These are phyloP conservation scores for Coniferiporia sulphurascens DNA, from an alignment of 1,284 basidiomycete species.

Conservation along the genomic window DNA sequence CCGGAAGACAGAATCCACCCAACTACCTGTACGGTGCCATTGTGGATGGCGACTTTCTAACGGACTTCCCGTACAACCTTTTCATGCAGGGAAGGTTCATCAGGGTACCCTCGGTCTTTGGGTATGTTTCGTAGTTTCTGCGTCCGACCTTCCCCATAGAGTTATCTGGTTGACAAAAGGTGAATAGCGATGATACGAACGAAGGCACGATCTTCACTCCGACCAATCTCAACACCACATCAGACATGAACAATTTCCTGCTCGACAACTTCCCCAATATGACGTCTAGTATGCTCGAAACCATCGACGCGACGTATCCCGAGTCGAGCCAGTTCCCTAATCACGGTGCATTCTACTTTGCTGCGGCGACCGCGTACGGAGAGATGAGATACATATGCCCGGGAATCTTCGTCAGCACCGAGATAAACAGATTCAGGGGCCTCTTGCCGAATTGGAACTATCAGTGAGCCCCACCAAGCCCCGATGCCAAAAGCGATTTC, in stretches of 20 bases:
- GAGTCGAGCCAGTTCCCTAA: conserved; percentile 12
- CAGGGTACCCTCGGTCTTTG: conserved; percentile 22
- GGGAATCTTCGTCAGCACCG: conserved; percentile 18
- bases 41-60: conserved; percentile 20
- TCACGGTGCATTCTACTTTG: conserved; percentile 19
- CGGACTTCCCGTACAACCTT: conserved; percentile 19
- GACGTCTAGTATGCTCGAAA: conserved; percentile 11
- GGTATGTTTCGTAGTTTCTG: conserved; percentile 10
- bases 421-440: conserved; percentile 9
- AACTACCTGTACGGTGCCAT: conserved; percentile 20
- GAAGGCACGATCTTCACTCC: conserved; percentile 22
- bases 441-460: conserved; percentile 15
- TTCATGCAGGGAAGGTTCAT: conserved; percentile 21
- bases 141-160: background rate
- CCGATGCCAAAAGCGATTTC: background rate
- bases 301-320: conserved; percentile 19
- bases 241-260: conserved; percentile 21
- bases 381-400: conserved; percentile 23
- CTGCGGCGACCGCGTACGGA: conserved; percentile 20
- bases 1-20: conserved; percentile 17
- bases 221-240: conserved; percentile 13
- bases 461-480: background rate
- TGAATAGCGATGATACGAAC: conserved; percentile 21
- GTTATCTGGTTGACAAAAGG: background rate
- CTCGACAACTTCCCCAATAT: conserved; percentile 21